Base-by-base conservation (phyloP, 257 asterid species). In the Przewalskia tangutica region DNA sequence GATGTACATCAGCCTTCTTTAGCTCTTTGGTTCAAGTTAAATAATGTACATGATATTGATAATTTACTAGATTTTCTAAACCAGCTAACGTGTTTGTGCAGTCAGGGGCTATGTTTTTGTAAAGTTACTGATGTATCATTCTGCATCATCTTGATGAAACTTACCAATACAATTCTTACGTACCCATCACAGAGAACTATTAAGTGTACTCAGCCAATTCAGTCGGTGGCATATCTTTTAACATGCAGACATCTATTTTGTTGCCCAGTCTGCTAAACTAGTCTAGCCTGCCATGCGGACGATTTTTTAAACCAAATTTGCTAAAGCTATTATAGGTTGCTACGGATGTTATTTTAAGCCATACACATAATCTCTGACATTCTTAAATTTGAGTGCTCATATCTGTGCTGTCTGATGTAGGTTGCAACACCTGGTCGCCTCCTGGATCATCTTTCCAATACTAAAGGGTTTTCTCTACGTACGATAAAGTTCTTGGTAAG, bases 361-460 rank as follows among this genome's bases (percentile, higher is more conserved):
- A 48, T 56, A 17, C 7, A 23, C 63, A 17, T 56, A 16, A 17
- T 56, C 63, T 56, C 63, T 17, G 23, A 56, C 23, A n/a, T 56
- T 56, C 18, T 48, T 48, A 38, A 48, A 16, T 56, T 16, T 56
- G 63, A 56, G 27, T 56, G 62, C 62, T 17, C 63, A n/a, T 56
- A 17, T 56, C 23, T 9, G 7, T 17, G 63, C 63, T 56, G 27
- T 56, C 63, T 56, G 27, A n/a, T 88, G 66, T 78, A 95, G 98
- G 98, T 93, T 81, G 98, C 98, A 77, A 95, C 98, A 5, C 98
- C 98, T 87, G 98, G 98, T 8, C 97, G 98, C 73, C 92, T 95
- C 59, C 79, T 92, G 23, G 97, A 95, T 89, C 98, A 95, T 89
- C 97, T 95, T 44, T 83, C 98, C 64, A 92, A 93, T 58, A 95